Evolutionary conservation across 2,329 filamentous ascomycete species (phyloP), one percentile per base, ranked within the genome.

Genomic region (Hirsutella minnesotensis): DNA sequence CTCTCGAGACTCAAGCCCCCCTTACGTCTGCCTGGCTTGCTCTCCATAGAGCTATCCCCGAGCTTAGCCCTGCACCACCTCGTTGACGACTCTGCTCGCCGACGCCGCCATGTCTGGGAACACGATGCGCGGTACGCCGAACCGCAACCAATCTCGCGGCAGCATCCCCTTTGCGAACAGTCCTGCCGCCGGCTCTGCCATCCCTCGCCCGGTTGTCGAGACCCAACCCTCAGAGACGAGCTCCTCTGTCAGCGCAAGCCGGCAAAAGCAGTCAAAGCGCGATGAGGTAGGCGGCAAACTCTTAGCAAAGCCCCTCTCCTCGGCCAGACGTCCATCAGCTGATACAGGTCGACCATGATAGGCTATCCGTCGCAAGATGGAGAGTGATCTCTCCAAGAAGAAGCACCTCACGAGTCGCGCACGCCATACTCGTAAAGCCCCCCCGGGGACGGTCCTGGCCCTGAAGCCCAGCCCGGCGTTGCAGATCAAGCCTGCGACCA

Each of bases 301-400:
- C n/a, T n/a, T n/a, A n/a, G 24, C 24, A 27, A 12, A 16, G 16
- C 15, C 18, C 5, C 15, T 18, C 15, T 16, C 5, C 4, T 9
- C 33, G n/a, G 33, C 16, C 33, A 19, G 33, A 16, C 9, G 16
- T 9, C 33, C 16, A 16, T 35, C 4, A 18, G 50, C n/a, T 40
- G 21, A 37, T 34, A 31, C 24, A 3, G 33, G 20, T 36, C 21
- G 22, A 39, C 16, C 18, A 7, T 18, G 19, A 9, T 60, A 96
- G 92, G 92, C 92, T 41, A 96, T 98, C 61, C 87, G 92, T 57
- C 81, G 81, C 58, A 96, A 95, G 72, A 83, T 98, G 72, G 92
- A 98, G 72, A 90, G 78, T 59, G 92, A 98, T 62, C 82, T 98
- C 68, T 94, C 79, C 75, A 96, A 96, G 73, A 96, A 96, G 79